Evolutionary conservation across 108 stramenopile genomes (phyloP).

Genomic region (Ochromonas danica): DNA sequence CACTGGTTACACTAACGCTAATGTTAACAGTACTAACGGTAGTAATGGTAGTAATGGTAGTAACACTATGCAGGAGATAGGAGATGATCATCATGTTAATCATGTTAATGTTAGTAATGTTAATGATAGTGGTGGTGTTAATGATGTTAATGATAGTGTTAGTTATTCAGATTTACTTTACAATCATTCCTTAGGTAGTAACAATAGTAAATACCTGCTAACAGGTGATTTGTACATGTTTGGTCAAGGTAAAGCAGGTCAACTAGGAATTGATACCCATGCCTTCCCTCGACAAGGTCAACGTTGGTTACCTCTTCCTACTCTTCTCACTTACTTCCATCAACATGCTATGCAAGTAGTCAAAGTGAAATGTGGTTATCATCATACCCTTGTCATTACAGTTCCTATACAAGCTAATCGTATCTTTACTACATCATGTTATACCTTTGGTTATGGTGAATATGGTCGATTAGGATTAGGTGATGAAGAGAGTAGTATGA

Average conservation of each 20-base stretch:
- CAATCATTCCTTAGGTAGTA: not conserved
- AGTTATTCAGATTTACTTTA: too few species aligned
- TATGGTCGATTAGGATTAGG: conserved; percentile 41
- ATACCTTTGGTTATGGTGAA: conserved; percentile 39
- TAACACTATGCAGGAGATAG: too few species aligned
- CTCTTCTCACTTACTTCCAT: not conserved
- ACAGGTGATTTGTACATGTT: not conserved
- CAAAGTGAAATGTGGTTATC: not conserved
- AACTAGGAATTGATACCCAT: not conserved
- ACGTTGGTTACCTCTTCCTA: not conserved
- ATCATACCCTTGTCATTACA: not conserved
- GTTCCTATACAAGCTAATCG: not conserved
- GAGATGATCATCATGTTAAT: too few species aligned
- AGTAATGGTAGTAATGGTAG: too few species aligned
- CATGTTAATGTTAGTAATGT: too few species aligned
- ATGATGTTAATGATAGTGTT: too few species aligned
- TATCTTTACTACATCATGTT: not conserved
- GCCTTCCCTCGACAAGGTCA: not conserved
- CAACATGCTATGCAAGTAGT: not conserved
- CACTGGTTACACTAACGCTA: too few species aligned
- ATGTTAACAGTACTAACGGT: not conserved
- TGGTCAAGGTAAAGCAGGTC: conserved; percentile 27
- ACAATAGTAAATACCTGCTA: not conserved
- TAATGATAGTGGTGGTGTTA: too few species aligned
- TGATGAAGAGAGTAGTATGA: not conserved